phyloP scores from a whole-genome alignment of 2,329 filamentous ascomycete species.

The Diaporthe caulivora region DNA sequence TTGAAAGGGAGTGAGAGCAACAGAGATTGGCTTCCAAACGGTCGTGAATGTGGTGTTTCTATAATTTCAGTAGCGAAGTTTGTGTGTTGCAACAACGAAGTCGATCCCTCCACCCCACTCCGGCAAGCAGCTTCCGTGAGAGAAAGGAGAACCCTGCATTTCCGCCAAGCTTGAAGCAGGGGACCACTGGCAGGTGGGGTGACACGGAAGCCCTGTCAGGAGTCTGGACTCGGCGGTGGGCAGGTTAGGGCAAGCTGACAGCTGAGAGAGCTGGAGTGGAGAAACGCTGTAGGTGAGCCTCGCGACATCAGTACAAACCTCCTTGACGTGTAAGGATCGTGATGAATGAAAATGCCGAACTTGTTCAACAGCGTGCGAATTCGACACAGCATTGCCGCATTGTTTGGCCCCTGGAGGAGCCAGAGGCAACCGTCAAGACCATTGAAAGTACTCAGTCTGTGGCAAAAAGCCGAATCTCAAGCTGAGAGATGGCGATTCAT shows the following conservation, averaged over 20 bases:
- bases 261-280: too few species aligned
- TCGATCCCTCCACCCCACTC: background rate
- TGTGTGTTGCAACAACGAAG: background rate
- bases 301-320: too few species aligned
- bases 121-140: background rate
- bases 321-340: too few species aligned
- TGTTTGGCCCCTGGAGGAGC: slow-evolving; percentile 1
- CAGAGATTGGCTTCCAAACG: background rate
- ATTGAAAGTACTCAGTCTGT: background rate
- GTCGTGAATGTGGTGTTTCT: background rate
- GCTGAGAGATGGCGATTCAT: background rate
- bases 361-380: background rate
- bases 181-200: background rate
- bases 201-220: background rate
- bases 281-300: too few species aligned
- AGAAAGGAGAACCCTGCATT: background rate
- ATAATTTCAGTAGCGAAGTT: background rate
- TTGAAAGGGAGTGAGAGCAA: background rate
- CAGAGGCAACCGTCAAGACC: background rate
- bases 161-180: background rate
- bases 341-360: too few species aligned
- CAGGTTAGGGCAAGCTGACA: too few species aligned
- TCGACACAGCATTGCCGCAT: too few species aligned
- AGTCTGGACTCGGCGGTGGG: background rate
- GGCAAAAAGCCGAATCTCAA: background rate